Evolutionary conservation across 73 alveolate genomes (phyloP).

Genomic region (Effrenium voratum): DNA sequence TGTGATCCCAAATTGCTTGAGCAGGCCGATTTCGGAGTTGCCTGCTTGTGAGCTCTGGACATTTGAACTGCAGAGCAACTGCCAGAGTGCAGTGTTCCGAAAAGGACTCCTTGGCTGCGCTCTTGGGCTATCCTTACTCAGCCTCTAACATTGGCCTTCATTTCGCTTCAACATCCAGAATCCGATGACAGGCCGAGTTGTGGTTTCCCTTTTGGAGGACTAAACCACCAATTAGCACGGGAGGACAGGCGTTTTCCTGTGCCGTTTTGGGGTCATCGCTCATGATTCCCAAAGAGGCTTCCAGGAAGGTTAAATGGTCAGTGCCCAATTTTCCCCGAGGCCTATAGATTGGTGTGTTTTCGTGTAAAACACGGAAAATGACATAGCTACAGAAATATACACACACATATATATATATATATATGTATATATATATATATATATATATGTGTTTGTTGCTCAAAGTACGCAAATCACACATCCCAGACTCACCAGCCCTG

Average conservation of each 20-base stretch:
- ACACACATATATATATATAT: background rate
- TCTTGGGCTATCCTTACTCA: too few species aligned
- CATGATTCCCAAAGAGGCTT: too few species aligned
- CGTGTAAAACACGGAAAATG: background rate
- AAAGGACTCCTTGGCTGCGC: too few species aligned
- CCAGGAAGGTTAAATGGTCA: too few species aligned
- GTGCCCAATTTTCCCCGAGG: background rate
- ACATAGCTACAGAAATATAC: background rate
- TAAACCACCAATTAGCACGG: too few species aligned
- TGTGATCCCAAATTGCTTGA: background rate
- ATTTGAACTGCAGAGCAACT: background rate
- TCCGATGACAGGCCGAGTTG: too few species aligned
- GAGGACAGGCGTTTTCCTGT: too few species aligned
- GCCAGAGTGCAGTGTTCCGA: too few species aligned
- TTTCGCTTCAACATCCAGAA: too few species aligned
- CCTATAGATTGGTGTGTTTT: background rate
- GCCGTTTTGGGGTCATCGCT: too few species aligned
- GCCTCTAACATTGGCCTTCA: too few species aligned
- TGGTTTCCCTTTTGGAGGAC: too few species aligned
- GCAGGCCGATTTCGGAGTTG: background rate
- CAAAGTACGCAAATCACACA: background rate
- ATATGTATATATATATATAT: background rate
- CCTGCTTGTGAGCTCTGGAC: background rate
- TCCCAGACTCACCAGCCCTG: background rate
- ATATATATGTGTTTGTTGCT: background rate